These are phyloP conservation scores for Dioszegia crocea DNA, from an alignment of 768 basidiomycete genomes.

Conservation along the genomic window DNA sequence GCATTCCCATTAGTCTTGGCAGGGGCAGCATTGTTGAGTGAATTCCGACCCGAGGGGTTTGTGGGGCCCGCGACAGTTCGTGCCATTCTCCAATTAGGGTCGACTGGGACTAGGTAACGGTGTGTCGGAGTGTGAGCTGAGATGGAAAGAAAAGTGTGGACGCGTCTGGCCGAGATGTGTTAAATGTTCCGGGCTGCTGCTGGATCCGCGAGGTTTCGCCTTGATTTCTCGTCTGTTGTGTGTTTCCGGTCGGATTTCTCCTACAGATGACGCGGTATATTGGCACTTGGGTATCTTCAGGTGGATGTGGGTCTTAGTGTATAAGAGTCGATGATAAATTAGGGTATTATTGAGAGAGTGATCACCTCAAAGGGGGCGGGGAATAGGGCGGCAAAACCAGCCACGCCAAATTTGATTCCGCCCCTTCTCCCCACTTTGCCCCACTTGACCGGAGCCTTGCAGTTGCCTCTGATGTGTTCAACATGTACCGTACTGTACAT, in stretches of 20 bases:
- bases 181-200: too few relatives aligned
- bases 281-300: too few relatives aligned
- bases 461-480: too few relatives aligned
- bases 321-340: background rate
- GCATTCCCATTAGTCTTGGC: too few relatives aligned
- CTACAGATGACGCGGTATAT: too few relatives aligned
- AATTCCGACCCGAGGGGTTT: conserved; percentile 6
- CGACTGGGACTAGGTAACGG: too few relatives aligned
- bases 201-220: too few relatives aligned
- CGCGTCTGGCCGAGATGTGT: too few relatives aligned
- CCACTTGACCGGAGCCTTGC: too few relatives aligned
- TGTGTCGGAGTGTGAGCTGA: background rate
- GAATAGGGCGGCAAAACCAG: background rate
- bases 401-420: conserved; percentile 5
- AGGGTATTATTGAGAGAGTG: background rate
- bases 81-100: background rate
- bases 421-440: background rate
- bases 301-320: background rate
- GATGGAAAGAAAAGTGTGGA: background rate
- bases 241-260: too few relatives aligned
- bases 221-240: too few relatives aligned
- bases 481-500: too few relatives aligned
- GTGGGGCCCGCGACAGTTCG: background rate
- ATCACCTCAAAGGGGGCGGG: background rate
- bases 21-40: background rate